Base-by-base conservation (phyloP, 2,329 filamentous ascomycete species). In the Helotiales sp. region DNA sequence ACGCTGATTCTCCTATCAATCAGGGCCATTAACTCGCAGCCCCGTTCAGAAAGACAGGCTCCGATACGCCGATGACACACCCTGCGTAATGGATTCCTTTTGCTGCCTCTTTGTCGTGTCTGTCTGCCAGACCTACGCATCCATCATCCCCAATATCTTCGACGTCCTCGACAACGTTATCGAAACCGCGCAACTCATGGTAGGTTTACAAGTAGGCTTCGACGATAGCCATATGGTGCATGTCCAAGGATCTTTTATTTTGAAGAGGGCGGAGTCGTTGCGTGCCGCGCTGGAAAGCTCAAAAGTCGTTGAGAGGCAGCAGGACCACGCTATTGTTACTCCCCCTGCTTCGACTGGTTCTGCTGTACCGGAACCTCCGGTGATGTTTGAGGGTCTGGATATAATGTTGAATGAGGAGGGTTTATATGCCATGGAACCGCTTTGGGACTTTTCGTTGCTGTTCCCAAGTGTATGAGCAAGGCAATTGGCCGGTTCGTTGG, bases 11-110 rank as follows among this genome's bases (percentile, higher is more conserved):
- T 45, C 17, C 17, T 15, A 40, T 45, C n/a, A 7, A 20, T 10
- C 20, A 45, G 40, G 60, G 52, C 64, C 64, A n/a, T 43, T 66
- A 6, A 43, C 20, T 22, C 60, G 64, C 30, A 61, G 64, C 6
- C 59, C 64, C 6, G 54, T 66, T 24, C 49, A 63, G 26, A 66
- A 66, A 54, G 64, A 66, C 22, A 66, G 52, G 22, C 60, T 66
- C 1, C 64, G 64, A 0, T 66, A 59, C 32, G 64, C 63, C 10
- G 64, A 66, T 22, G 64, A 66, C 50, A 30, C 59, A 15, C 40
- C 64, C 7, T 66, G 59, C n/a, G 61, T 66, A 7, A 59, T 63
- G 59, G 17, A 59, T 17, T 59, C 64, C 1, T 66, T 63, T 30
- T 66, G 64, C 30, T 62, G 59, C n/a, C 54, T 66, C 11, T 66